Base-by-base conservation (phyloP, 495 filamentous ascomycete genomes). In the Chaetomidium leptoderma region DNA sequence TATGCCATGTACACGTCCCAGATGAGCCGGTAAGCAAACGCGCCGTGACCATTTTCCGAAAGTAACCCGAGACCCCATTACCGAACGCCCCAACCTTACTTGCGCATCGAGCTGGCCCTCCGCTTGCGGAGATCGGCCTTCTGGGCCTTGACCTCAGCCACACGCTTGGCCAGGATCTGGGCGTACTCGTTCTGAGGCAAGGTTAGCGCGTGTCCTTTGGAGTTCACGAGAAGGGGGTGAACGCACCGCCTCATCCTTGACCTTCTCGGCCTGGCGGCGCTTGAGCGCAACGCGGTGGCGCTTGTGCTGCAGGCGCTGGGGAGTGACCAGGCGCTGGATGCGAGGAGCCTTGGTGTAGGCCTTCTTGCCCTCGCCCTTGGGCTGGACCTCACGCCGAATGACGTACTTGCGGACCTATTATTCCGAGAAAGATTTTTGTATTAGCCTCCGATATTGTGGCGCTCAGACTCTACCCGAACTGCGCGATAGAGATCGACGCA, bases 301-400 rank as follows among this genome's bases (percentile, higher is more conserved):
- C 89, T 97, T 97, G 87, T 92, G 93, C 83, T 98, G 93, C 67
- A 98, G 91, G 75, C 93, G 95, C 80, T 98, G 93, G 78, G 93
- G 95, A 76, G 93, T 98, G 69, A 98, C 89, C 68, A 98, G 89
- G 73, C 93, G 89, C 83, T 98, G 93, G 81, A 98, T 98, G 80
- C 88, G 90, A 71, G 93, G 92, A 71, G 93, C 93, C 86, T 98
- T 98, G 87, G 92, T 97, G 84, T 97, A 97, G 61, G 91, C 75
- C 80, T 88, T 87, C 85, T 91, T 91, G 82, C 90, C 91, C 83
- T 97, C 92, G 66, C 82, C 84, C 86, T 96, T 96, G 66, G 89
- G 88, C 75, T 87, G 81, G 73, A 98, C 86, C 74, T 96, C 95
- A 75, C 93, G 95, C 70, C 93, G 95, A 73, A 98, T 96, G 75